These are phyloP conservation scores for Sistotremastrum suecicum DNA, from an alignment of 768 basidiomycete species.

Conservation along the genomic window DNA sequence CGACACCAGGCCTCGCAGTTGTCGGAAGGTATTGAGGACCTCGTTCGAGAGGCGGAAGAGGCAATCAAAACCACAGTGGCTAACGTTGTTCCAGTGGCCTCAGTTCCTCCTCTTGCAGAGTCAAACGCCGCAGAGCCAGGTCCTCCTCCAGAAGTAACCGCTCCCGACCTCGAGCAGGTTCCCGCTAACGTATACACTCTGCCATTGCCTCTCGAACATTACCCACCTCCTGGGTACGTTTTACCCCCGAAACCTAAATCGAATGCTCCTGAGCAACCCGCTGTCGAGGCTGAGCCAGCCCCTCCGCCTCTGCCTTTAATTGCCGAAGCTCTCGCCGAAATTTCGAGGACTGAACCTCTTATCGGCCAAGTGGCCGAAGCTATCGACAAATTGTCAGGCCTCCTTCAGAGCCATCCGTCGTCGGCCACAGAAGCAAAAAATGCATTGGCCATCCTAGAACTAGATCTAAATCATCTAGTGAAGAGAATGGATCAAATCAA, in stretches of 20 bases:
- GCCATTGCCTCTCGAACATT: slow-evolving; percentile 84
- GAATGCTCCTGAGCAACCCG: slow-evolving; percentile 13
- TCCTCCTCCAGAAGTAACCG: slow-evolving; percentile 13
- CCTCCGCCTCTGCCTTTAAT: slow-evolving; percentile 53
- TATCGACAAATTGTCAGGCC: slow-evolving; percentile 83
- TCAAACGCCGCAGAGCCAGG: slow-evolving; percentile 9
- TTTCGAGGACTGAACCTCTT: slow-evolving; percentile 74
- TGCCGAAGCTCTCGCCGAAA: slow-evolving; percentile 63
- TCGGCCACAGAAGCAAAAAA: slow-evolving; percentile 53
- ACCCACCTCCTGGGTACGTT: slow-evolving; percentile 82
- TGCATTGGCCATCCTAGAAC: slow-evolving; percentile 69
- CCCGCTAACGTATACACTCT: slow-evolving; percentile 42
- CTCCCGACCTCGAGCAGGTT: slow-evolving; percentile 13
- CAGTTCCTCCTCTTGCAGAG: not conserved
- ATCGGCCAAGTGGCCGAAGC: slow-evolving; percentile 83
- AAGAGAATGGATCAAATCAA: slow-evolving; percentile 65
- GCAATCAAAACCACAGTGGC: slow-evolving; percentile 26
- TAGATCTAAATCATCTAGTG: slow-evolving; percentile 66
- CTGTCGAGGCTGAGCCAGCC: slow-evolving; percentile 16
- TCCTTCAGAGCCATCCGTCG: slow-evolving; percentile 59
- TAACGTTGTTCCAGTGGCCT: slow-evolving; percentile 1
- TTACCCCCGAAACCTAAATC: slow-evolving; percentile 42
- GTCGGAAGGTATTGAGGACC: slow-evolving; percentile 49
- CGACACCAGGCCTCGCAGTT: slow-evolving; percentile 34
- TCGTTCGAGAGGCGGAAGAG: slow-evolving; percentile 59